Percentiles rank a stretch among this genome's conserved stretches.
Conservation (phyloP, 352 stramenopile species). For the Globisporangium rhizosaccharum region DNA sequence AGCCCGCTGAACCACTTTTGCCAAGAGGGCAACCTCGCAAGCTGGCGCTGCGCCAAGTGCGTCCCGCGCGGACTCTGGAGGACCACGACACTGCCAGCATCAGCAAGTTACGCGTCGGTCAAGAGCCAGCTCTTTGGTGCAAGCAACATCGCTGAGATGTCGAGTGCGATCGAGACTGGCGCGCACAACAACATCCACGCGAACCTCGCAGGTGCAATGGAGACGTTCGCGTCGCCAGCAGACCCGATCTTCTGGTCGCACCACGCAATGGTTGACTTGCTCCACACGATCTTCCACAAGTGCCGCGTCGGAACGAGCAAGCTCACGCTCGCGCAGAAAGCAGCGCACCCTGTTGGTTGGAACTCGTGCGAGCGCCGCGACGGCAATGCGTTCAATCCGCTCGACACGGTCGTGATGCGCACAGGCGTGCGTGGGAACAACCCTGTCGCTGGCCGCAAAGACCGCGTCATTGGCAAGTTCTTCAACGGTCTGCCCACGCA, state of each 20-base stretch:
- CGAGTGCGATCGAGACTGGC: conserved; percentile 26
- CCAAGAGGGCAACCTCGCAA: conserved; percentile 18
- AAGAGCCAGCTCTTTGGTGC: conserved; percentile 39
- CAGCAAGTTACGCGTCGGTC: conserved; percentile 32
- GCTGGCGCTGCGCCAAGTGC: conserved; percentile 28
- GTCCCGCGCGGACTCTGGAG: conserved; percentile 23
- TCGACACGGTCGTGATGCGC: conserved; percentile 22
- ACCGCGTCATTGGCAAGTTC: conserved; percentile 28
- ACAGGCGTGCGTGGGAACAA: conserved; percentile 21
- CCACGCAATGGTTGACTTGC: conserved; percentile 40
- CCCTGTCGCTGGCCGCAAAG: conserved; percentile 8
- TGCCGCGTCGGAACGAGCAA: conserved; percentile 23
- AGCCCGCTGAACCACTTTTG: conserved; percentile 43
- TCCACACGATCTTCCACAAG: conserved; percentile 54
- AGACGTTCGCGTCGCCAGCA: conserved; percentile 33
- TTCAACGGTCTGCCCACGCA: conserved; percentile 42
- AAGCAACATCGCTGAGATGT: conserved; percentile 19
- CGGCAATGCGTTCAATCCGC: conserved; percentile 1
- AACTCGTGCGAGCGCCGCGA: conserved; percentile 9
- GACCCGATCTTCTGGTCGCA: conserved; percentile 64
- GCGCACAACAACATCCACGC: conserved; percentile 54
- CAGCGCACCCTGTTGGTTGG: conserved; percentile 17
- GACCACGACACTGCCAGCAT: conserved; percentile 21
- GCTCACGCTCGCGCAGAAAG: conserved; percentile 24
- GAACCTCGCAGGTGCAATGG: conserved; percentile 34